Evolutionary conservation across 345 rosid species (phyloP), one percentile per base, ranked within the genome.

Genomic region (Hibiscus tridactylites): DNA sequence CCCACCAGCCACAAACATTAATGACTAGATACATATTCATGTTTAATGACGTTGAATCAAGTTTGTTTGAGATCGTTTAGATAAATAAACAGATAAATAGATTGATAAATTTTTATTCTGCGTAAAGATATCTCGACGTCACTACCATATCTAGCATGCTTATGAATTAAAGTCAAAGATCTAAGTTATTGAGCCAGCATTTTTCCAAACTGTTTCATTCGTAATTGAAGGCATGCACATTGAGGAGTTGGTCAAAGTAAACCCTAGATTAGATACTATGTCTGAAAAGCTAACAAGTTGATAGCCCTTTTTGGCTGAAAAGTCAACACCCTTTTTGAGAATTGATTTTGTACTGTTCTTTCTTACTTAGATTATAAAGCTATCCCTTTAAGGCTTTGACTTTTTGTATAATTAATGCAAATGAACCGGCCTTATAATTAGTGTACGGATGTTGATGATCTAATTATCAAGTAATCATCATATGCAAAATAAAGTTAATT

Each of bases 181-280:
- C 56, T 4, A 16, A 12, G 56, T 50, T 15, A 13, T 50, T 50
- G 9, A 53, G 9, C 61, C 15, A 57, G 15, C 13, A 57, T 9
- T 21, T 57, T 57, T 5, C 24, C 61, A 26, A 16, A 46, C 17
- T 49, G 1, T 15, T 68, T 62, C 24, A 19, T 19, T 21, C 31
- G 49, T 42, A 61, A 68, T 59, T 12, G 11, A 65, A 11, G 9
- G 53, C 33, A 11, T 21, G 37, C 54, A 35, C 9, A 49, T 24
- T 12, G 49, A 72, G 65, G 16, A 35, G 58, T 3, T 26, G 16
- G 56, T 26, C 21, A 35, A 56, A 74, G 71, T 66, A 67, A 74
- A 66, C 58, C 49, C 28, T 17, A 5, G 7, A 35, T 35, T 35
- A 35, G 37, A 31, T 35, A 35, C 9, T 39, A 31, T 31, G 44